Evolutionary conservation across 257 asterid genomes (phyloP), one percentile per base, ranked within the genome.

Genomic region (Penstemon newberryi): DNA sequence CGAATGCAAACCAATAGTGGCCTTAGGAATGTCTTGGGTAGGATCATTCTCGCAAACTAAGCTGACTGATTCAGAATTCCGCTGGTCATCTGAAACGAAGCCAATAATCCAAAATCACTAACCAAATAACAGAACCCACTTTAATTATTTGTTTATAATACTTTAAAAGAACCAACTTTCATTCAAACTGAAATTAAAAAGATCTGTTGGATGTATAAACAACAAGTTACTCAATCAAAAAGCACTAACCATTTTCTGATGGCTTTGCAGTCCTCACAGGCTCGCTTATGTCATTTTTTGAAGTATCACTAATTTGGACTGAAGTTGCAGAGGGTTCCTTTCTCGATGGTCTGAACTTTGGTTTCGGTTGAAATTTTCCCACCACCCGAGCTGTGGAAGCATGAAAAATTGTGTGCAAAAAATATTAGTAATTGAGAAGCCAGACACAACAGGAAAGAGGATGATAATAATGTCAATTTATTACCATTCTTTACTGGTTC

Each of bases 351-450:
- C 78, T 77, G 52, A 74, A 66, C 70, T 86, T 91, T 1, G 80
- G 70, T 74, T 82, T 91, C 38, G 97, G 97, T 72, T 79, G 87
- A 80, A 86, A 88, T 73, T 80, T 86, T 56, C 87, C 80, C 3
- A 71, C 82, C 42, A 77, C 79, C 77, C 85, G 75, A 45, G 77
- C 95, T 86, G 90, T 67, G 66, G 42, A 47, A 53, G 68, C 42
- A 72, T 55, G 11, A 33, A 63, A 73, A 60, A 44, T 44, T 45
- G 36, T 4, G 33, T n/a, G 1, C 6, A 39, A 49, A 12, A 50
- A 38, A 8, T 42, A 13, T 13, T 15, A 41, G 43, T 13, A 46
- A 61, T 42, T 18, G 41, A 37, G 44, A 36, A 60, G 69, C 37
- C 56, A 55, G 40, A 8, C 60, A 60, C 25, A 63, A 51, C 50